Evolutionary conservation across 2,329 filamentous ascomycete genomes (phyloP), one percentile per base, ranked within the genome.

Genomic region (Colletotrichum sp.): DNA sequence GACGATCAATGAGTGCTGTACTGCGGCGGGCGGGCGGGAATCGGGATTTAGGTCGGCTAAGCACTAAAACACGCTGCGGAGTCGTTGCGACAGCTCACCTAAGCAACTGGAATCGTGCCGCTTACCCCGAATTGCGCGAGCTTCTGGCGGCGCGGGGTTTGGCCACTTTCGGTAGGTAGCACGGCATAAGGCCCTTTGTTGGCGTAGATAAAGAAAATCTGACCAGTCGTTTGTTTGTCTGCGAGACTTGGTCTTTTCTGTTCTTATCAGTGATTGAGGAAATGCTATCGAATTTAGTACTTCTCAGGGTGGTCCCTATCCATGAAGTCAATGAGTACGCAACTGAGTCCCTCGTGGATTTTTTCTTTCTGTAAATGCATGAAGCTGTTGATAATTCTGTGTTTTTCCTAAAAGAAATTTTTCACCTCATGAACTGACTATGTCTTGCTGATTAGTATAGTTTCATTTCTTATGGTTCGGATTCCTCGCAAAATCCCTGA

Each of bases 41-140:
- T 21, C 44, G 44, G 44, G 44, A 52, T 52, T 21, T 52, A 52
- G 44, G 44, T 52, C 44, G 44, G 44, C 62, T 65, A 39, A 39
- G 15, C 32, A 36, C 62, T 36, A 65, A 65, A 65, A 65, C 30
- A 36, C 36, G 18, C n/a, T 24, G 21, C 36, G 62, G 62, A 36
- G 32, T 24, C 32, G 21, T 36, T 65, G 30, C 30, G 21, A 18
- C 32, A 65, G 30, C 30, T 36, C 62, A 36, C 62, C 62, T 65
- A 65, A 65, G 30, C 62, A 52, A 12, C 44, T 52, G 44, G 44
- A 52, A 52, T 52, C n/a, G 44, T 52, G 44, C 62, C 62, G 26
- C 32, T 65, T 36, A 26, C 62, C 62, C 30, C 32, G 30, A 36
- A 65, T 65, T 65, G 62, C 62, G 62, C 62, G 62, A 65, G 32